These are phyloP conservation scores for Talaromyces trachyspermus DNA, from an alignment of 495 filamentous ascomycete genomes.

Conservation along the genomic window DNA sequence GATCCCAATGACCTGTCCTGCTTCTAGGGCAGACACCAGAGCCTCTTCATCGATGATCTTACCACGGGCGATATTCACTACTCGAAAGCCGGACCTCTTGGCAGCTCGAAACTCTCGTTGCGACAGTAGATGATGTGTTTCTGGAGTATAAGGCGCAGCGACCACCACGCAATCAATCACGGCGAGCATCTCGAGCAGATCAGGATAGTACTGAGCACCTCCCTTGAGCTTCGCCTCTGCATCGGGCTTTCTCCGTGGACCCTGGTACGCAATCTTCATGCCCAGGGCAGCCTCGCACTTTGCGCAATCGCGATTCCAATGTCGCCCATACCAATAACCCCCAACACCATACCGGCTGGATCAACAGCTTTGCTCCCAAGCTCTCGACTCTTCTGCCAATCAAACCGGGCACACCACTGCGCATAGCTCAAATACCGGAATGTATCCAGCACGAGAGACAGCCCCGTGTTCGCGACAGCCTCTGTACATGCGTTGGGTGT, in stretches of 20 bases:
- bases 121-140: conserved; percentile 5
- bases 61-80: conserved; percentile 70
- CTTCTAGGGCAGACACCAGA: conserved; percentile 54
- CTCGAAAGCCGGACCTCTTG: conserved; percentile 45
- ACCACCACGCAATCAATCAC: conserved; percentile 56
- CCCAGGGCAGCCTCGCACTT: neutral
- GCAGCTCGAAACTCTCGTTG: conserved; percentile 22
- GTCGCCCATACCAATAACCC: conserved; percentile 7
- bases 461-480: conserved; percentile 4
- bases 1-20: conserved; percentile 41
- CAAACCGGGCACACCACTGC: conserved; percentile 1
- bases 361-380: conserved; percentile 3
- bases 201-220: neutral
- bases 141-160: conserved; percentile 50
- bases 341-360: conserved; percentile 3
- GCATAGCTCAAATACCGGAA: conserved; percentile 6
- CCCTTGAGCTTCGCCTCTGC: conserved; percentile 1
- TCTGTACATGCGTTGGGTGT: conserved; percentile 5
- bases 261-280: conserved; percentile 7
- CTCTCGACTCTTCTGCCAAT: conserved; percentile 3
- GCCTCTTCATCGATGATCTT: conserved; percentile 64
- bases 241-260: conserved; percentile 2
- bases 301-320: conserved; percentile 8
- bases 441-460: conserved; percentile 1
- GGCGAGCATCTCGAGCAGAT: conserved; percentile 3